These are phyloP conservation scores for Musa acuminata DNA, from an alignment of 176 grass and related monocot genomes.

Conservation along the genomic window DNA sequence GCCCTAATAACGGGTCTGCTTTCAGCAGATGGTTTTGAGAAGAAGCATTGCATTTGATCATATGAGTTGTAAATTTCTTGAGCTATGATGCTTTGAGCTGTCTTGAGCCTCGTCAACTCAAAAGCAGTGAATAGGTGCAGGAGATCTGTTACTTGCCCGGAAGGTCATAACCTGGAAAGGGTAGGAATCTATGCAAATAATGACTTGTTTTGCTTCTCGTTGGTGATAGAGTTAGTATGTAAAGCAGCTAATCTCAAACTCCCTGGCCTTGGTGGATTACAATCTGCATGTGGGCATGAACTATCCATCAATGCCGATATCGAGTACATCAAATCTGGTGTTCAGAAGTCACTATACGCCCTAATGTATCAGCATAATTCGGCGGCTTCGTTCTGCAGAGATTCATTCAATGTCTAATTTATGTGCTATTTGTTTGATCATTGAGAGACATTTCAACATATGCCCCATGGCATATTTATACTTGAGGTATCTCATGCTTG, in stretches of 20 bases:
- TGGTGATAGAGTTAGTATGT: background rate
- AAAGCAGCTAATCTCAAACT: background rate
- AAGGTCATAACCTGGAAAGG: background rate
- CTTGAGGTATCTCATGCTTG: too few species aligned
- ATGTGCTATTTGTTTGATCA: too few species aligned
- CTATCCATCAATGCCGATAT: background rate
- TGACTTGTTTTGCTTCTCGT: background rate
- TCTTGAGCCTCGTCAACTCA: background rate
- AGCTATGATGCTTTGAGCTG: background rate
- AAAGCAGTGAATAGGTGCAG: slow-evolving; percentile 31
- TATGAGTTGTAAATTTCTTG: background rate
- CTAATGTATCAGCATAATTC: too few species aligned
- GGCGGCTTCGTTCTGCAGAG: too few species aligned
- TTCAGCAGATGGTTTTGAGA: slow-evolving; percentile 58
- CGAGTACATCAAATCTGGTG: background rate
- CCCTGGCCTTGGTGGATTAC: background rate
- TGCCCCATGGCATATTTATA: too few species aligned
- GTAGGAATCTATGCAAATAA: background rate
- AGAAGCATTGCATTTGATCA: slow-evolving; percentile 76
- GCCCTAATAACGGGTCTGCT: slow-evolving; percentile 57
- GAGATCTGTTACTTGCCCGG: too few species aligned
- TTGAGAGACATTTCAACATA: too few species aligned
- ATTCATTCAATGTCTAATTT: too few species aligned
- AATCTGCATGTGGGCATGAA: background rate
- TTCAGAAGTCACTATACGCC: background rate